phyloP scores from a whole-genome alignment of 2,329 filamentous ascomycete genomes.

The Purpureocillium lavendulum region DNA sequence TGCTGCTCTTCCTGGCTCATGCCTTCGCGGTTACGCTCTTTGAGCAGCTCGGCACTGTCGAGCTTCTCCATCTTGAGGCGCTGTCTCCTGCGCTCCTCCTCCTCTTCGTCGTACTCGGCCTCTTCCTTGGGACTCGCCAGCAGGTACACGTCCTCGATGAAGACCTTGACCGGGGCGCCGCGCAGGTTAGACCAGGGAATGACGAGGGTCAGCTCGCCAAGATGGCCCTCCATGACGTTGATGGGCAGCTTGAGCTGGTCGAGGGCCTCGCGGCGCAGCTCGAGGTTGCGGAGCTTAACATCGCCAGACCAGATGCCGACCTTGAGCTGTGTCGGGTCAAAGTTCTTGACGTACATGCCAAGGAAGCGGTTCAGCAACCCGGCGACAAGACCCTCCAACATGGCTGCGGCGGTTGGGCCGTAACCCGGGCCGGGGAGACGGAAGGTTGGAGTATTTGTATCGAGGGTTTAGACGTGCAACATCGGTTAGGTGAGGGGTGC shows the following conservation, averaged over 20 bases:
- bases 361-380: conserved; percentile 97
- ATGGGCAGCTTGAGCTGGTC: conserved; percentile 95
- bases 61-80: conserved; percentile 98
- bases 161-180: conserved; percentile 87
- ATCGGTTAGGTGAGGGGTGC: conserved; percentile 9
- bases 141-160: conserved; percentile 94
- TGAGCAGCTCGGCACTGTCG: conserved; percentile 89
- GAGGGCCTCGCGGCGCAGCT: conserved; percentile 87
- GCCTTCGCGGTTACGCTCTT: conserved; percentile 85
- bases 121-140: conserved; percentile 94
- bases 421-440: conserved; percentile 59
- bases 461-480: conserved; percentile 8
- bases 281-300: conserved; percentile 87
- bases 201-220: conserved; percentile 81
- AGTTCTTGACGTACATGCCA: conserved; percentile 99
- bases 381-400: conserved; percentile 96
- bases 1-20: conserved; percentile 93
- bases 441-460: conserved; percentile 7
- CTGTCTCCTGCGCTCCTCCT: conserved; percentile 80
- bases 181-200: conserved; percentile 98
- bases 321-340: conserved; percentile 94
- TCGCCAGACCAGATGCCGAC: conserved; percentile 99
- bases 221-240: conserved; percentile 91
- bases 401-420: conserved; percentile 53
- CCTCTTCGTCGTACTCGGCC: conserved; percentile 83